Base-by-base conservation (phyloP, 441 rosid genomes). In the California macrophylla region DNA sequence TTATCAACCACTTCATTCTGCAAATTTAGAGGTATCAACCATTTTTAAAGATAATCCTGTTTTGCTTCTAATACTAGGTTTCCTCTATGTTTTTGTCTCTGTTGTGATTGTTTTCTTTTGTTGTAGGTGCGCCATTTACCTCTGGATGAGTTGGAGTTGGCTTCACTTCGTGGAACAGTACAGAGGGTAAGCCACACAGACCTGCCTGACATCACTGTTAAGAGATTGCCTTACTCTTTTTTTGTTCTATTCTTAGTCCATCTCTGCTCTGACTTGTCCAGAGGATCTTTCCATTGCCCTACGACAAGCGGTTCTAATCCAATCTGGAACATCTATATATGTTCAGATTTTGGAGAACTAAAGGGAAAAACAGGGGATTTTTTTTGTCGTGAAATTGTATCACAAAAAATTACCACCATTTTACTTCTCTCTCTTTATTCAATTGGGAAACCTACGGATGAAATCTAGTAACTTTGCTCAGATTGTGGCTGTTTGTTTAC, bases 111-210 rank as follows among this genome's bases (percentile, higher is more conserved):
- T 63, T 70, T 18, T 54, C 74, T 36, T 76, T 28, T 42, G 6
- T 54, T 78, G 76, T 79, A 94, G 98, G 80, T 94, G 67, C 96
- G 96, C 47, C 72, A 94, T 72, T 84, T 94, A 80, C 99, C 99
- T 26, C 89, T 94, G 60, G 99, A 94, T 84, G 99, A 94, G 73
- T 79, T 92, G 85, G 98, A 94, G 84, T 83, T 94, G 86, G 98
- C 97, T 80, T 94, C 99, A 54, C 92, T 94, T 28, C 81, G 98
- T 24, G 98, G 99, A 75, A 85, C 91, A 64, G 72, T 92, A 77
- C 99, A 92, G 74, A 86, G 84, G 87, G 99, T 92, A 85, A 78
- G 85, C 29, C 56, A 24, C 69, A 21, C 64, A 30, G 50, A 23
- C 58, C 56, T 75, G 64, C 21, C 62, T 64, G 56, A 30, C 13